Evolutionary conservation across 73 alveolate species (phyloP).

Genomic region (Paramecium sonneborni): DNA sequence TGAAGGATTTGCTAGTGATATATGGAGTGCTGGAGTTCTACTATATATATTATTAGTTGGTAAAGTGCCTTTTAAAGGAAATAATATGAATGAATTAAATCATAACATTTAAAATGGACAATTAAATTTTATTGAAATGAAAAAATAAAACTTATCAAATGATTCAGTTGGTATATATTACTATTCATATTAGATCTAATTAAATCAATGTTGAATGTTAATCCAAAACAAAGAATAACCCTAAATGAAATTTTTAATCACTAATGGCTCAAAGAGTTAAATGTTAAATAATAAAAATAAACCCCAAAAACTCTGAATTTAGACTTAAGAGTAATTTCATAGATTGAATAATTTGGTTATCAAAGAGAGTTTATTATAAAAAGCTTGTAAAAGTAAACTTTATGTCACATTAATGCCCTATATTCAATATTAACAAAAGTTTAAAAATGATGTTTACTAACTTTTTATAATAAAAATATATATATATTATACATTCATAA

Average conservation of each 20-base stretch:
- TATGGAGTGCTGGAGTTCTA: constrained; percentile 97
- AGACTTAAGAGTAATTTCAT: not conserved
- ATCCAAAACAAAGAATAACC: constrained; percentile 60
- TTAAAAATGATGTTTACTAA: not conserved
- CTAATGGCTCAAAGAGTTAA: constrained; percentile 61
- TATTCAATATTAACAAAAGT: constrained; percentile 12
- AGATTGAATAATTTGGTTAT: constrained; percentile 60
- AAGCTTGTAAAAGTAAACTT: constrained; percentile 27
- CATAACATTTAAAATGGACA: constrained; percentile 54
- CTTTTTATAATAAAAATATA: not conserved
- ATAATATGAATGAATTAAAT: constrained; percentile 88
- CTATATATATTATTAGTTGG: constrained; percentile 92
- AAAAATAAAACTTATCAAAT: constrained; percentile 32
- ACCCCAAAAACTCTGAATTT: not conserved
- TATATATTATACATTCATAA: not conserved
- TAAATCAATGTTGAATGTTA: constrained; percentile 64
- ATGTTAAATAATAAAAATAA: not conserved
- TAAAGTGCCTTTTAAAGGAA: constrained; percentile 95
- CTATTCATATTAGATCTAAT: constrained; percentile 7
- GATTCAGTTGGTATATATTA: constrained; percentile 58
- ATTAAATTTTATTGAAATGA: constrained; percentile 42
- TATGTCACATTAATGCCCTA: constrained; percentile 59
- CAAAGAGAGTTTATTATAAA: constrained; percentile 38
- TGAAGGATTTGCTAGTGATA: constrained; percentile 92
- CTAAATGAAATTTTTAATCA: constrained; percentile 59